Evolutionary conservation across 306 rosid species (phyloP).

Genomic region (Carpinus viminea): DNA sequence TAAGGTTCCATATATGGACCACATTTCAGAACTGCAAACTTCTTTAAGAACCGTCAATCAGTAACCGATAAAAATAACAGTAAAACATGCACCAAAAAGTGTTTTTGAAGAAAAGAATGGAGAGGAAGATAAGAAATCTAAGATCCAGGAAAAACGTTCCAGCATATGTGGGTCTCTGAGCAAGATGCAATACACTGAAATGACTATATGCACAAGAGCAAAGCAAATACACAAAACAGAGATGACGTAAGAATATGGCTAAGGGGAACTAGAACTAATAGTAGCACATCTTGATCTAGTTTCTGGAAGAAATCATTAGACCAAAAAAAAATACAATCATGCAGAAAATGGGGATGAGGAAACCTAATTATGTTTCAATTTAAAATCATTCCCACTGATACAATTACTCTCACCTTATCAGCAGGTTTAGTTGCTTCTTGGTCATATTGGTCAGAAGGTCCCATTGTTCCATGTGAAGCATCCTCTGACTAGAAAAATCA

Average conservation of each 20-base stretch:
- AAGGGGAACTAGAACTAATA: neutral
- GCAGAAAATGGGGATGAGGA: neutral
- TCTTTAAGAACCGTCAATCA: neutral
- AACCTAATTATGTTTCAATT: neutral
- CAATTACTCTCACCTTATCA: conserved; percentile 41
- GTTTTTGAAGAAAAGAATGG: neutral
- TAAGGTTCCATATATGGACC: neutral
- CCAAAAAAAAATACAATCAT: neutral
- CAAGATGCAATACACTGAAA: neutral
- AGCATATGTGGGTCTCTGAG: neutral
- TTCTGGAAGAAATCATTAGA: neutral
- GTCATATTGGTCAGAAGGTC: conserved; percentile 40
- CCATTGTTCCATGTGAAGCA: conserved; percentile 44
- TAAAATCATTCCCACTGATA: neutral
- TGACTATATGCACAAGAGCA: neutral
- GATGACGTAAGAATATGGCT: neutral
- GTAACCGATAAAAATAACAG: neutral
- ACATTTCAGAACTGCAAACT: neutral
- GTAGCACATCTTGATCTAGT: neutral
- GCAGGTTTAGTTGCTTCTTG: conserved; percentile 45
- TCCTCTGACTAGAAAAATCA: conserved; percentile 47
- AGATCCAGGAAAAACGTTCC: neutral
- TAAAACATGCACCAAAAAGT: neutral
- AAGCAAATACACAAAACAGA: neutral
- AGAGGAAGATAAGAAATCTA: neutral